These are phyloP conservation scores for Skeletonema tropicum DNA, from an alignment of 108 stramenopile genomes.

Conservation along the genomic window DNA sequence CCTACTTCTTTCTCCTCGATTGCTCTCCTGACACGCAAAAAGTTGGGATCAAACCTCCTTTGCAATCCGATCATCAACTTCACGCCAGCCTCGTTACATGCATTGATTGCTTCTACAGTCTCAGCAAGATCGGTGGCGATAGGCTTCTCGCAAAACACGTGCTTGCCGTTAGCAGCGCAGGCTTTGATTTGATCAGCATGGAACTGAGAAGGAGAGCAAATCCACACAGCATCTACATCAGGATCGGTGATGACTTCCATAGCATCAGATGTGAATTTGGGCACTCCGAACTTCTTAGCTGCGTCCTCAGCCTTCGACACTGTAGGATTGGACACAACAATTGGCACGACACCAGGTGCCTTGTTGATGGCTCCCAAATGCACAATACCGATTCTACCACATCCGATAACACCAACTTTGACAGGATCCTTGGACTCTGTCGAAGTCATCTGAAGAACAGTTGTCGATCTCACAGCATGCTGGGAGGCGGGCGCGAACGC, in stretches of 20 bases:
- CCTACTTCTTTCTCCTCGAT: conserved; percentile 89
- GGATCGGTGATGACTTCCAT: conserved; percentile 94
- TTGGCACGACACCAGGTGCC: conserved; percentile 79
- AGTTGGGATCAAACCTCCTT: conserved; percentile 95
- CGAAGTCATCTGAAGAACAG: conserved; percentile 56
- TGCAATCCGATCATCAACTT: conserved; percentile 96
- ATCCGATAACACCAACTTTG: conserved; percentile 95
- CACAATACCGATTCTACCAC: conserved; percentile 94
- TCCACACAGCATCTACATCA: conserved; percentile 96
- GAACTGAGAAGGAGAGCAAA: conserved; percentile 92
- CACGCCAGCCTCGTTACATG: conserved; percentile 89
- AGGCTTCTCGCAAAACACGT: conserved; percentile 97
- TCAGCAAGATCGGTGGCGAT: conserved; percentile 93
- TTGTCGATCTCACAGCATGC: neutral
- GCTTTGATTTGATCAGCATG: conserved; percentile 96
- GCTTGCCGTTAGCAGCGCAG: conserved; percentile 90
- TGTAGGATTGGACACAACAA: conserved; percentile 92
- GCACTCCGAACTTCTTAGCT: conserved; percentile 84
- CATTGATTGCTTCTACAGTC: conserved; percentile 95
- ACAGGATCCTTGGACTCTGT: conserved; percentile 51
- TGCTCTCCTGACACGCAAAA: conserved; percentile 85
- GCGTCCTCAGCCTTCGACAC: conserved; percentile 92
- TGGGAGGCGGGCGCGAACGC: conserved; percentile 34
- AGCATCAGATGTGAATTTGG: conserved; percentile 85
- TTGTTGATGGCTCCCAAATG: conserved; percentile 95